A percentile compares a stretch with the other conserved stretches of the same genome.
phyloP scores from a whole-genome alignment of 2,329 filamentous ascomycete species.

The Davidsoniella virescens region DNA sequence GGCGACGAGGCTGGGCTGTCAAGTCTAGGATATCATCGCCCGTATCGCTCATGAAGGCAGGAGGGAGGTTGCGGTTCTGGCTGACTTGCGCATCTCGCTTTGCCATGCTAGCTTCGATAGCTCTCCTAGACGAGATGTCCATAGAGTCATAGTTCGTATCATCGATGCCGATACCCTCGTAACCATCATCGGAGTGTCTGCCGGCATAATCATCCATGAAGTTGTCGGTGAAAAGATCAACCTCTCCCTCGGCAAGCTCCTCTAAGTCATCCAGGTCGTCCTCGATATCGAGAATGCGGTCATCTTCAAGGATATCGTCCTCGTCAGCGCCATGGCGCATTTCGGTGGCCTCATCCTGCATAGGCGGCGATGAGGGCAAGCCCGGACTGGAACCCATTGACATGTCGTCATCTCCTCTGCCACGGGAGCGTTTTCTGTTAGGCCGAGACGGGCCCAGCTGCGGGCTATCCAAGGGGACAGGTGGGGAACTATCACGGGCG shows the following conservation, averaged over 20 bases:
- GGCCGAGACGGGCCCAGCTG: slow-evolving; percentile 28
- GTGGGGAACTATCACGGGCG: slow-evolving; percentile 47
- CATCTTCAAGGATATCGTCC: slow-evolving; percentile 57
- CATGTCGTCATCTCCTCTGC: slow-evolving; percentile 32
- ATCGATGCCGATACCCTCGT: slow-evolving; percentile 57
- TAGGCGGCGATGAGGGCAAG: slow-evolving; percentile 50
- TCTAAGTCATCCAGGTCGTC: slow-evolving; percentile 67
- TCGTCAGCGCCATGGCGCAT: slow-evolving; percentile 48
- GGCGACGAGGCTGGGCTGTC: slow-evolving; percentile 67
- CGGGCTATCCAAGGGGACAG: slow-evolving; percentile 10
- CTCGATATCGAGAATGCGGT: slow-evolving; percentile 31
- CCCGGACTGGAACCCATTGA: slow-evolving; percentile 43
- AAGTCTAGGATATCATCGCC: slow-evolving; percentile 75
- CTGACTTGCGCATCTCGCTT: slow-evolving; percentile 57
- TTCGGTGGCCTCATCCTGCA: slow-evolving; percentile 31
- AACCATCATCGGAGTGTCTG: slow-evolving; percentile 42
- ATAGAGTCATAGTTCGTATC: slow-evolving; percentile 57
- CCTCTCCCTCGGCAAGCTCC: slow-evolving; percentile 64
- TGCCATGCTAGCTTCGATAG: slow-evolving; percentile 57
- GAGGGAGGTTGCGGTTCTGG: slow-evolving; percentile 49
- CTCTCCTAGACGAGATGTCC: slow-evolving; percentile 47
- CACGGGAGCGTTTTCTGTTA: slow-evolving; percentile 38
- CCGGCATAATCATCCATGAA: slow-evolving; percentile 56
- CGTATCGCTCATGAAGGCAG: slow-evolving; percentile 67
- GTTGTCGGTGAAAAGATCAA: slow-evolving; percentile 61